phyloP scores from a whole-genome alignment of 352 stramenopile genomes.

The Peronospora tabacina region DNA sequence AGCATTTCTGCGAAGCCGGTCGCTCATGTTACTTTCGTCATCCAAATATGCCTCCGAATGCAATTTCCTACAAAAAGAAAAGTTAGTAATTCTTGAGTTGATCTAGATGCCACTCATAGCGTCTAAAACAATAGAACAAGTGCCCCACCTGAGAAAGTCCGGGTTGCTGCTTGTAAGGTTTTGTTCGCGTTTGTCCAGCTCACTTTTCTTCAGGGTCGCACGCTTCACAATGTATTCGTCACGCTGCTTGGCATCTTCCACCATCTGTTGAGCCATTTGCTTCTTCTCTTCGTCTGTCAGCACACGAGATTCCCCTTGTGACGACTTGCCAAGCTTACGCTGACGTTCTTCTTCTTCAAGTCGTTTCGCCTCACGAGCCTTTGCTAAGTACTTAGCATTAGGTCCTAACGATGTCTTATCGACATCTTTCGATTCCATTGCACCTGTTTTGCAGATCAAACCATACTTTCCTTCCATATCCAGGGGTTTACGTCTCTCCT shows the following conservation, averaged over 20 bases:
- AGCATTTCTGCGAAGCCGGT: constrained; percentile 67
- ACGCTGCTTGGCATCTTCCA: constrained; percentile 59
- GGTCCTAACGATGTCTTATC: constrained; percentile 73
- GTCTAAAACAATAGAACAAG: background rate
- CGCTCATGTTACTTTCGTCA: constrained; percentile 53
- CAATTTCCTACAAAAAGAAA: constrained; percentile 39
- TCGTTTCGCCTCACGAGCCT: constrained; percentile 58
- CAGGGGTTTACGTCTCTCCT: constrained; percentile 24
- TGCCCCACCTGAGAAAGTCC: constrained; percentile 62
- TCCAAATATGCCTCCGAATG: constrained; percentile 67
- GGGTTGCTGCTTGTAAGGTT: constrained; percentile 44
- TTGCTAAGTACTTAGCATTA: constrained; percentile 64
- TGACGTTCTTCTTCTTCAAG: constrained; percentile 64
- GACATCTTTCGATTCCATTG: constrained; percentile 60
- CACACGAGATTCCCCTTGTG: constrained; percentile 11
- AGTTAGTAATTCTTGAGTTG: constrained; percentile 1
- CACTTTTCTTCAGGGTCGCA: constrained; percentile 39
- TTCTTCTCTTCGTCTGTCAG: constrained; percentile 58
- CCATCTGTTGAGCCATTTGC: constrained; percentile 57
- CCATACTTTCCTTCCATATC: constrained; percentile 47
- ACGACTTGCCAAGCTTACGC: constrained; percentile 49
- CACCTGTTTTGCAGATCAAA: constrained; percentile 47
- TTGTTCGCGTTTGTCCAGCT: constrained; percentile 49
- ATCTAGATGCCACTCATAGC: background rate
- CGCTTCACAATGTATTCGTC: constrained; percentile 56